Evolutionary conservation across 768 basidiomycete species (phyloP), one percentile per base, ranked within the genome.

Genomic region (Hortiboletus flavorubellus): DNA sequence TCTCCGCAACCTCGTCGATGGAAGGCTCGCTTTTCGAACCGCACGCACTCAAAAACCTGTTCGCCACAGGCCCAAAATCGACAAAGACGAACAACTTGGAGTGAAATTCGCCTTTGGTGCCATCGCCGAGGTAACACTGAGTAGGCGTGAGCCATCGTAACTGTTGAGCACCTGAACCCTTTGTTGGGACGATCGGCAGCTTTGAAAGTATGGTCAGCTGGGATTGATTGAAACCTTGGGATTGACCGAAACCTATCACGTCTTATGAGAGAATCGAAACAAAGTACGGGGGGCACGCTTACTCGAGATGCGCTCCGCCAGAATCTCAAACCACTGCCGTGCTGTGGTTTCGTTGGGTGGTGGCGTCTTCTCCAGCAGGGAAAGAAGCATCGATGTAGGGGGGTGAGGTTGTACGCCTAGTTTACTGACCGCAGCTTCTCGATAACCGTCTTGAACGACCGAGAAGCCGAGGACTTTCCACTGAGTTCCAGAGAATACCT

Each of bases 21-120:
- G 84, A 92, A 5, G 96, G 95, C 64, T 93, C 91, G 41, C 81
- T 85, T 64, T 85, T 88, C 15, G 94, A 91, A 11, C 97, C 96
- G 61, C 92, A 92, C 4, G 89, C 86, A 50, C 79, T 81, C 43
- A 99, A 76, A 72, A 99, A 98, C 4, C 80, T 76, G 61, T 94
- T 96, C 26, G 89, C 96, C 5, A 78, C 74, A 2, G 78, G 66
- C 2, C 94, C 95, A 66, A 96, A 97, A 68, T 96, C 86, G 47
- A 98, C 84, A 62, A 94, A 97, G 34, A 82, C 79, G 65, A 98
- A 97, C 2, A 96, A 73, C 59, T 87, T 86, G 4, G 87, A 87
- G 64, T 91, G 88, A 39, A 93, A 83, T 35, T 80, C 77, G 26
- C 80, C 79, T 26, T 76, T 73, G 16, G 75, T 69, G 48, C 77